These are phyloP conservation scores for Wallacemonas collosoma DNA, from an alignment of 208 protist genomes.

Conservation along the genomic window DNA sequence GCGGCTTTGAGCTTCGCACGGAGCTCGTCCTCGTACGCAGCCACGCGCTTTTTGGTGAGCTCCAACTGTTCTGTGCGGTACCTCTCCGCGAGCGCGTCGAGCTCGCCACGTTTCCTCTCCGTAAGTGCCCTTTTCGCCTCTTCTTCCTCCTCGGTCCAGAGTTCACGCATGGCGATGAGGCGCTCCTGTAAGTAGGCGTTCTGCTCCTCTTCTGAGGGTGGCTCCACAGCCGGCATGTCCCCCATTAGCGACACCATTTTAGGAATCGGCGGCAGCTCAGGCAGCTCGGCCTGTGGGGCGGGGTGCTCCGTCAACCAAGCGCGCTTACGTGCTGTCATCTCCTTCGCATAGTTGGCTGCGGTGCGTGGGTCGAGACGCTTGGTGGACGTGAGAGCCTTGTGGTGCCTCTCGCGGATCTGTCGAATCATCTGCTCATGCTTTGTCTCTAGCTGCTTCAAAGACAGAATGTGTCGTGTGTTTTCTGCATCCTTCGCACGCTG, in stretches of 20 bases:
- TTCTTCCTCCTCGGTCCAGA: conserved; percentile 23
- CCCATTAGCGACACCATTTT: conserved; percentile 31
- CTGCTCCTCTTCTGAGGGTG: conserved; percentile 47
- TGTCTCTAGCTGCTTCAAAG: conserved; percentile 50
- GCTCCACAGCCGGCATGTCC: conserved; percentile 22
- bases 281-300: conserved; percentile 27
- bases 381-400: conserved; percentile 29
- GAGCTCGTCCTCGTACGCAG: conserved; percentile 7
- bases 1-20: neutral
- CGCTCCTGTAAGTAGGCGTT: conserved; percentile 29
- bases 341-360: conserved; percentile 30
- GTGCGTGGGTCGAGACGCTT: conserved; percentile 40
- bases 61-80: conserved; percentile 33
- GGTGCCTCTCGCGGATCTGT: conserved; percentile 39
- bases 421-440: conserved; percentile 51
- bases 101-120: conserved; percentile 20
- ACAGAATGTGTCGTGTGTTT: conserved; percentile 33
- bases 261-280: conserved; percentile 32
- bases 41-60: conserved; percentile 22
- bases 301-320: conserved; percentile 54
- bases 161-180: conserved; percentile 24
- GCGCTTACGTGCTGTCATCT: conserved; percentile 37
- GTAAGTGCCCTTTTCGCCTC: conserved; percentile 21
- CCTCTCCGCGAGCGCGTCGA: conserved; percentile 27
- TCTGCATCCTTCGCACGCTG: conserved; percentile 37